Base-by-base conservation (phyloP, 441 rosid genomes). In the Croton laevigatus region DNA sequence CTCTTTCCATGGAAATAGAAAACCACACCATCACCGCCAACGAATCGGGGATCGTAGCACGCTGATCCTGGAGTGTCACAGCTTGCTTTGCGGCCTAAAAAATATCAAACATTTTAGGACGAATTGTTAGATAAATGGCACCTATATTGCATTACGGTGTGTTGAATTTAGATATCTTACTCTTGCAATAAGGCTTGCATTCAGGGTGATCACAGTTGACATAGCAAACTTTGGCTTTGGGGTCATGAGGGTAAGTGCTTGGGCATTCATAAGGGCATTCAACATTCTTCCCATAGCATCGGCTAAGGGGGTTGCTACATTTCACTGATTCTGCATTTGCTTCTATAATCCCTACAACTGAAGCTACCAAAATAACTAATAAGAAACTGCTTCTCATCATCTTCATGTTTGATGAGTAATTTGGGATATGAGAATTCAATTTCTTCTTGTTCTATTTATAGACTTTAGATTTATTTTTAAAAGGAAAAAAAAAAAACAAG, bases 1-100 rank as follows among this genome's bases (percentile, higher is more conserved):
- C 81, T 76, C 76, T 86, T 85, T 46, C 92, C 96, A 20, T 88
- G 91, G 88, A 89, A 91, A 74, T 85, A 86, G 81, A 88, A 88
- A 46, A 88, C 86, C 66, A 81, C 75, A 42, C 92, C 88, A 19
- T 89, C 96, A 27, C 88, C 94, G 40, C 92, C 90, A 8, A 89
- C 83, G 80, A 91, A 91, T 23, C 90, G 78, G 3, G 91, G 94
- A 62, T 91, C 96, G 17, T 70, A 71, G 80, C 94, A 89, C 6
- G 88, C 88, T 65, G 97, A 76, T 69, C 90, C 95, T 16, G 84
- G 88, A 51, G 74, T 72, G 45, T 87, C 65, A 79, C 93, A 87
- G 69, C 71, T 81, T 14, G 88, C 81, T 65, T 79, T 85, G 48
- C 76, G 79, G 68, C 78, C 95, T 90, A 72, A 62, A 73, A 19